Percentiles rank a stretch among this genome's conserved stretches.
Conservation (phyloP, 1,284 basidiomycete species). For the Tranzscheliella williamsii region DNA sequence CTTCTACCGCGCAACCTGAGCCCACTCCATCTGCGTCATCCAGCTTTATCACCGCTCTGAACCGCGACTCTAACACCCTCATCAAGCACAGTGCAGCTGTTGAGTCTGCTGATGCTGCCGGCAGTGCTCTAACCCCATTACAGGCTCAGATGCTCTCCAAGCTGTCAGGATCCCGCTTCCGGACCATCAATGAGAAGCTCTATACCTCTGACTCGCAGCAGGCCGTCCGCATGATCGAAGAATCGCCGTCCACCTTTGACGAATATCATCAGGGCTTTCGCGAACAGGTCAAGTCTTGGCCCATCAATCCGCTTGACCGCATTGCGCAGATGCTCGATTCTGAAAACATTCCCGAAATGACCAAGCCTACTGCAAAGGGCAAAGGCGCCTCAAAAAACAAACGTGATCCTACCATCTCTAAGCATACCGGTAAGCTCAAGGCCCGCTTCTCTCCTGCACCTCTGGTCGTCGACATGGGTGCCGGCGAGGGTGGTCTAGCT, state of each 20-base stretch:
- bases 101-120: neutral
- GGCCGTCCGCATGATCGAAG: constrained; percentile 48
- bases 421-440: constrained; percentile 1
- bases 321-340: constrained; percentile 41
- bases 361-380: constrained; percentile 3
- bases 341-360: neutral
- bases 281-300: constrained; percentile 57
- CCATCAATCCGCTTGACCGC: constrained; percentile 55
- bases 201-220: constrained; percentile 51
- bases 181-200: constrained; percentile 59
- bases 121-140: constrained; percentile 27
- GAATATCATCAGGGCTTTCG: constrained; percentile 60
- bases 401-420: neutral
- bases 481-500: constrained; percentile 89
- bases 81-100: too few species aligned
- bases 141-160: constrained; percentile 51
- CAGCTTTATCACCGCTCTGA: neutral
- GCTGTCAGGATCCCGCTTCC: constrained; percentile 58
- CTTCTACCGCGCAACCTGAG: neutral
- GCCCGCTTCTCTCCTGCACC: constrained; percentile 64
- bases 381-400: constrained; percentile 1
- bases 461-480: constrained; percentile 89
- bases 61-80: neutral
- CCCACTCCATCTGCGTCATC: neutral
- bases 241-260: constrained; percentile 43